These are phyloP conservation scores for Nectriaceae sp. DNA, from an alignment of 2,329 filamentous ascomycete species.

Conservation along the genomic window DNA sequence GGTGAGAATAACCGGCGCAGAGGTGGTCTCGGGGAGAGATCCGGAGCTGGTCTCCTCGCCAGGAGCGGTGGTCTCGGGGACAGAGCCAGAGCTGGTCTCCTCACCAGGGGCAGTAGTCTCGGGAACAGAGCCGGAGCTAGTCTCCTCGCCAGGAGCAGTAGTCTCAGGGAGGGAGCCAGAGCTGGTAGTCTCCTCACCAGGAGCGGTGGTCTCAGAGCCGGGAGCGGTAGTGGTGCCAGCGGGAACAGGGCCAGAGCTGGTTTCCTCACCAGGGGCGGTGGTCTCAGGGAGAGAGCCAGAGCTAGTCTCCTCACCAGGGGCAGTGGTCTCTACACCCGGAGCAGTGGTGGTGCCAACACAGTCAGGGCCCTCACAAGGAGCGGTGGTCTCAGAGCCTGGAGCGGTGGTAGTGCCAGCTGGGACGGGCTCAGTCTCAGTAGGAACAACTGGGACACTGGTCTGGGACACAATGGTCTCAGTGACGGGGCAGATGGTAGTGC, in stretches of 20 bases:
- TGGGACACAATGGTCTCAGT: constrained; percentile 48
- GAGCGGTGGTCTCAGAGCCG: not conserved
- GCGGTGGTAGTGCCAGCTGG: constrained; percentile 20
- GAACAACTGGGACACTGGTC: constrained; percentile 24
- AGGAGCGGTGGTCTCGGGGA: constrained; percentile 26
- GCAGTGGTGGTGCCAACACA: constrained; percentile 58
- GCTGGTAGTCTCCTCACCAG: constrained; percentile 36
- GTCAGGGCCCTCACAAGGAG: constrained; percentile 36
- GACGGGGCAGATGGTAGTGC: constrained; percentile 63
- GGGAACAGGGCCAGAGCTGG: not conserved
- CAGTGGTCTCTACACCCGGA: constrained; percentile 51
- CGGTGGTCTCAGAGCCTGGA: constrained; percentile 38
- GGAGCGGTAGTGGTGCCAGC: constrained; percentile 17
- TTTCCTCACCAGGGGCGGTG: constrained; percentile 22
- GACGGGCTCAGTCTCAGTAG: constrained; percentile 46
- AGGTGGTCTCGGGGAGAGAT: constrained; percentile 27
- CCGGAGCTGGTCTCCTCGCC: constrained; percentile 10
- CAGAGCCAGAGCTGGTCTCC: constrained; percentile 24
- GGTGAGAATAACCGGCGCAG: constrained; percentile 39
- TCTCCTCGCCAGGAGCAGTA: constrained; percentile 57
- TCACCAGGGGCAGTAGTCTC: constrained; percentile 33
- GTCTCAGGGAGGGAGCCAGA: constrained; percentile 47
- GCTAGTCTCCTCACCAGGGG: constrained; percentile 22
- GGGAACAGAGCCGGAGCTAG: constrained; percentile 64
- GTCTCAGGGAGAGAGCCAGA: constrained; percentile 25